Evolutionary conservation across 306 rosid genomes (phyloP), one percentile per base, ranked within the genome.

Genomic region (Cicer pinnatifidum): DNA sequence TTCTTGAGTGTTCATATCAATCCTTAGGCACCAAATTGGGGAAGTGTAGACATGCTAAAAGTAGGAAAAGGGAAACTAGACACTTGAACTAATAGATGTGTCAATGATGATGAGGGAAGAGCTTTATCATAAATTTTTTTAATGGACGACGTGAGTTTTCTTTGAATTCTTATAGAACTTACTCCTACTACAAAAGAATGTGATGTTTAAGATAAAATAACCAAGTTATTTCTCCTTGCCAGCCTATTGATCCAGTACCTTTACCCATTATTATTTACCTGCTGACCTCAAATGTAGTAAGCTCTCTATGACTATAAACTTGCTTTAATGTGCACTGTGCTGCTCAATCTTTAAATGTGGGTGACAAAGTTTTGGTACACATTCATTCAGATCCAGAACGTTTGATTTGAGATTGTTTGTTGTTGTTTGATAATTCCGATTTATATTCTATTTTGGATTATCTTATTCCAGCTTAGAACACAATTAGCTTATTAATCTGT

Each of bases 1-100:
- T 59, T 37, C 69, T 9, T 8, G 9, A 61, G 33, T 8, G 50
- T 63, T 63, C 5, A 62, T 40, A 15, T 62, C 33, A 15, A 11
- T n/a, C 69, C 46, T 61, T 61, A 39, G 13, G n/a, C 28, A 15
- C 48, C 50, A 39, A 62, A 62, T 15, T 39, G 16, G 35, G 48
- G 23, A 8, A 9, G 11, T 9, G 39, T 39, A 13, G 46, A 37
- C 13, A 15, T 62, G 48, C 48, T 41, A 15, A 15, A 62, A 39
- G 69, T 62, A 9, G 46, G 6, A 45, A 61, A 15, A 8, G 28
- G n/a, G 11, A 38, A 39, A 38, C 28, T 4, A 8, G 50, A 63
- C 33, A 63, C 50, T 63, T 40, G 50, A 63, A 40, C 50, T 5
- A 63, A 17, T 16, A 63, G 69, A 63, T 16, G 69, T 11, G n/a